Base-by-base conservation (phyloP, 164 flowering plant genomes). In the Chimonanthus praecox region DNA sequence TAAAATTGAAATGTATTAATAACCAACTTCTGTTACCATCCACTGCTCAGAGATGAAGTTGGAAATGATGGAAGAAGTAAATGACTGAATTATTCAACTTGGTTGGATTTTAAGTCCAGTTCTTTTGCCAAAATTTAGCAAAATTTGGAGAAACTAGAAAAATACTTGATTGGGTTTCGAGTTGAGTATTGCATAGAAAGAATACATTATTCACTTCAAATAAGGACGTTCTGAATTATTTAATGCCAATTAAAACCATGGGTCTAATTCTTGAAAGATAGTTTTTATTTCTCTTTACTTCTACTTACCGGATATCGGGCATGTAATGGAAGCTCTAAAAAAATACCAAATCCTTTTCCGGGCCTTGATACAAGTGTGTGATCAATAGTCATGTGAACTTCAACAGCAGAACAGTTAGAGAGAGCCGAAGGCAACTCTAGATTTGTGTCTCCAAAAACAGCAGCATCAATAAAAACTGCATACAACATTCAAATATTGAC, bases 361-460 rank as follows among this genome's bases (percentile, higher is more conserved):
- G 72, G 51, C 2, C 69, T 73, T 66, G 72, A 79, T 20, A 82
- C 49, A 58, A 71, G n/a, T 64, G 75, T 74, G 64, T 69, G 74
- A 72, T 77, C 83, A 67, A 87, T 66, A 74, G 83, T 79, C 79
- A 86, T 64, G 74, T 89, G 93, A 80, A 96, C 71, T 77, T 94
- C 99, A 76, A 96, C 94, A 73, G 79, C 81, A 47, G 98, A 87
- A 46, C 80, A 79, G 70, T 87, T 87, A 63, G 97, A 88, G 62
- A 75, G 85, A 71, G 89, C 79, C 21, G 97, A 83, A 68, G 97
- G 99, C 72, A 89, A 79, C 78, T 96, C 99, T 83, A 96, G 82
- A 82, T 96, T 89, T 11, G 92, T 88, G 67, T 96, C 99, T 70
- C 99, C 99, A 81, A 90, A 88, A 62, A 91, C 97, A 77, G 85